Base-by-base conservation (phyloP, 2,329 filamentous ascomycete genomes). In the Bipolaris sorokiniana region DNA sequence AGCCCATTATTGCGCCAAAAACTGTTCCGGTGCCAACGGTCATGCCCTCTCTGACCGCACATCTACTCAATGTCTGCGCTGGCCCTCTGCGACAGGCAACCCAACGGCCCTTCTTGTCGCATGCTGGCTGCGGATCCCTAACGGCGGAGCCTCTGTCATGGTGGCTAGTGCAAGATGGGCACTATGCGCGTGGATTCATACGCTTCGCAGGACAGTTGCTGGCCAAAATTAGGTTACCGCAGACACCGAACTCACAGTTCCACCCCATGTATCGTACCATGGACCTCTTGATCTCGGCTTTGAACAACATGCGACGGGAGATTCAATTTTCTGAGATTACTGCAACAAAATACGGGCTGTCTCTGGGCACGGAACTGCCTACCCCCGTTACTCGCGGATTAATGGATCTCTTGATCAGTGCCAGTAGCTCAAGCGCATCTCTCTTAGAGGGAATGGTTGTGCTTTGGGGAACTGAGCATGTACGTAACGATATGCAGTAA, bases 401-500 rank as follows among this genome's bases (percentile, higher is more conserved):
- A 63, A 77, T 85, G n/a, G 84, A 86, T 68, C 75, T 86, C 18
- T 83, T 90, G 4, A 83, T 86, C 54, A 82, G 80, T n/a, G 82
- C 81, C 3, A 80, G 84, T 11, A 80, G 81, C 48, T 76, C 81
- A 0, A 80, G 78, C 7, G 78, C 79, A 2, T 81, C 76, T 1
- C 70, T 90, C 68, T 76, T 92, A 2, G 88, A 92, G 70, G 88
- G 87, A 5, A 80, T 91, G 59, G 83, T 91, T 2, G 82, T 90
- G n/a, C 83, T 92, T 22, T 93, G 89, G 87, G 87, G 86, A n/a
- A 91, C 88, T 1, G 90, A 94, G 76, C 85, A 82, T 62, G 80
- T 81, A 75, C 44, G 78, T 70, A 16, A 11, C 7, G 26, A 2
- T 3, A 11, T 31, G 15, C 10, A 22, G 23, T 5, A 15, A 15